Percentiles rank a stretch among this genome's conserved stretches.
These are phyloP conservation scores for Paraglomus brasilianum DNA, from an alignment of 192 early-diverging fungal species.

Conservation along the genomic window DNA sequence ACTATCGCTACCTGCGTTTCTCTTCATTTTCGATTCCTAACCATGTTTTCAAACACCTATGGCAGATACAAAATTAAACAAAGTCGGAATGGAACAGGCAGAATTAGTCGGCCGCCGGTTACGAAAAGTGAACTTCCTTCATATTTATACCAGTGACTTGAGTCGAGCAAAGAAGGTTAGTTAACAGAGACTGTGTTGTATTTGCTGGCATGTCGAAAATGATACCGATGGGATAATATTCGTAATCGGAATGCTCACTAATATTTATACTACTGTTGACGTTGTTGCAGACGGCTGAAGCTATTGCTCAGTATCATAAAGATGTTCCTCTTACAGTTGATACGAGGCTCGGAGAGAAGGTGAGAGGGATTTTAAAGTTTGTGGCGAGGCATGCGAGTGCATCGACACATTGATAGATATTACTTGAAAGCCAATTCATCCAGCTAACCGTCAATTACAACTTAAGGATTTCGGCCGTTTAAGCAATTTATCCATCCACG, in stretches of 20 bases:
- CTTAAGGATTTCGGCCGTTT: conserved; percentile 18
- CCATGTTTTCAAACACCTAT: no score
- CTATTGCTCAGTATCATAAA: conserved; percentile 24
- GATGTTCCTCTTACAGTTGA: conserved; percentile 13
- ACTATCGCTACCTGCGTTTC: no score
- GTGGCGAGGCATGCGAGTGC: no score
- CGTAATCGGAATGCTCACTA: no score
- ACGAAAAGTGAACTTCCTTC: conserved; percentile 24
- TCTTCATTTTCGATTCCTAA: no score
- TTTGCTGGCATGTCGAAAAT: no score
- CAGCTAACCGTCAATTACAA: neutral
- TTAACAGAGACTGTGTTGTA: neutral
- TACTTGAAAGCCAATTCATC: neutral
- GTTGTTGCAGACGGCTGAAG: conserved; percentile 20
- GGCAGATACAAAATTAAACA: conserved; percentile 25
- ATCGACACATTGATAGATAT: neutral
- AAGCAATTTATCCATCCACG: conserved; percentile 12
- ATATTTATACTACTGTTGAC: no score
- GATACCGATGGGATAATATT: no score
- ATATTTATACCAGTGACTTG: conserved; percentile 31
- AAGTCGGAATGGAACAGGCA: conserved; percentile 20
- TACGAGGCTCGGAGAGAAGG: conserved; percentile 13
- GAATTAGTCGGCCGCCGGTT: conserved; percentile 18
- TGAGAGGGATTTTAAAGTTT: neutral
- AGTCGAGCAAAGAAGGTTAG: conserved; percentile 26